These are phyloP conservation scores for Paulownia fortunei DNA, from an alignment of 257 asterid species.

Conservation along the genomic window DNA sequence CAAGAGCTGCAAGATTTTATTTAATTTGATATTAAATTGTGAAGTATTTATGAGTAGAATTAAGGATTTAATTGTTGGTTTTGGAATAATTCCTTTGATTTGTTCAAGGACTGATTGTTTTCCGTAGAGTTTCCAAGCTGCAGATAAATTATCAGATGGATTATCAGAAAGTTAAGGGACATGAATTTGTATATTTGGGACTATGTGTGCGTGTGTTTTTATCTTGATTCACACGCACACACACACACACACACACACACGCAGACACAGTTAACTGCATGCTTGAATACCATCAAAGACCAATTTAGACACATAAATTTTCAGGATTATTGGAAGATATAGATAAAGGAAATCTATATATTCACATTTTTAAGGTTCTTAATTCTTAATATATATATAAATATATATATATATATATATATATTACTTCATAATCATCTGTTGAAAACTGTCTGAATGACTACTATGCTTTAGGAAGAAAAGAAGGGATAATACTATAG, in stretches of 20 bases:
- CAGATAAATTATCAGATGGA: background rate
- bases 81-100: background rate
- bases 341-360: slow-evolving; percentile 8
- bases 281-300: background rate
- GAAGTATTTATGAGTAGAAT: background rate
- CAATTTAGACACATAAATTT: background rate
- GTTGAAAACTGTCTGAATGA: background rate
- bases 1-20: background rate
- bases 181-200: too few relatives aligned
- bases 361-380: background rate
- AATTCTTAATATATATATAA: background rate
- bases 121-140: slow-evolving; percentile 1
- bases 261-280: too few relatives aligned
- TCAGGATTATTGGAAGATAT: background rate
- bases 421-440: slow-evolving; percentile 14
- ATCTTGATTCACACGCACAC: background rate
- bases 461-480: background rate
- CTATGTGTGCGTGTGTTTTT: too few relatives aligned
- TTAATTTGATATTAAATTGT: background rate
- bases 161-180: background rate
- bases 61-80: background rate
- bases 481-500: slow-evolving; percentile 10
- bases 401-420: background rate
- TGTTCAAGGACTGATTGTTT: background rate
- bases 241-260: too few relatives aligned